These are phyloP conservation scores for Cicer judaicum DNA, from an alignment of 306 rosid genomes.

Conservation along the genomic window DNA sequence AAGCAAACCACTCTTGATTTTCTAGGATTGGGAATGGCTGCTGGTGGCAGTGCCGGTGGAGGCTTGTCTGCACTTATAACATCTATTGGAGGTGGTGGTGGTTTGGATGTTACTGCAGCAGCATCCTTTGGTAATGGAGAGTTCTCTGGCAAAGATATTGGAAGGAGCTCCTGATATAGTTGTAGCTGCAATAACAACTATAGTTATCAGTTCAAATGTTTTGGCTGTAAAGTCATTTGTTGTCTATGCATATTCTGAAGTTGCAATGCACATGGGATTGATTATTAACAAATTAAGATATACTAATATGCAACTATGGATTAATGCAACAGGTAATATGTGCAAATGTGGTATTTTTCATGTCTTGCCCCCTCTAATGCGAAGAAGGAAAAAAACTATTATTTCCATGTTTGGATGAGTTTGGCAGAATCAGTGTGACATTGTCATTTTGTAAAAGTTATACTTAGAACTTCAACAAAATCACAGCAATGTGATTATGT, in stretches of 20 bases:
- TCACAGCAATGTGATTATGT: too few species aligned
- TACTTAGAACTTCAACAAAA: too few species aligned
- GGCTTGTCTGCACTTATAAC: slow-evolving; percentile 81
- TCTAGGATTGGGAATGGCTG: slow-evolving; percentile 92
- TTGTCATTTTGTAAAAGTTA: too few species aligned
- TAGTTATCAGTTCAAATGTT: neutral
- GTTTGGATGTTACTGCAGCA: slow-evolving; percentile 67
- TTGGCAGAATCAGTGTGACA: too few species aligned
- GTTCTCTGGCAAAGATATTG: slow-evolving; percentile 67
- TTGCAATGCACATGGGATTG: slow-evolving; percentile 11
- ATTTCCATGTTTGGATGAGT: too few species aligned
- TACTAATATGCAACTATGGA: slow-evolving; percentile 1
- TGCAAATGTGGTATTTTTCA: neutral
- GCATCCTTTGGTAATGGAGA: slow-evolving; percentile 70
- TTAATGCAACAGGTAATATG: slow-evolving; percentile 2
- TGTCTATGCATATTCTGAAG: slow-evolving; percentile 35
- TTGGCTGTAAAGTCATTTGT: slow-evolving; percentile 20
- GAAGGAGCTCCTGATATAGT: slow-evolving; percentile 57
- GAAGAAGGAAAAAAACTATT: neutral
- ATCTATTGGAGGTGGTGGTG: slow-evolving; percentile 67
- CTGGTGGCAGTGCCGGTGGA: slow-evolving; percentile 63
- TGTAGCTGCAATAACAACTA: neutral
- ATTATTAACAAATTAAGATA: slow-evolving; percentile 6
- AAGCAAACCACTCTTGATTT: slow-evolving; percentile 93
- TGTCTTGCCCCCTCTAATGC: neutral